These are phyloP conservation scores for Fallopia convolvulus DNA, from an alignment of 148 eudicot species.

Conservation along the genomic window DNA sequence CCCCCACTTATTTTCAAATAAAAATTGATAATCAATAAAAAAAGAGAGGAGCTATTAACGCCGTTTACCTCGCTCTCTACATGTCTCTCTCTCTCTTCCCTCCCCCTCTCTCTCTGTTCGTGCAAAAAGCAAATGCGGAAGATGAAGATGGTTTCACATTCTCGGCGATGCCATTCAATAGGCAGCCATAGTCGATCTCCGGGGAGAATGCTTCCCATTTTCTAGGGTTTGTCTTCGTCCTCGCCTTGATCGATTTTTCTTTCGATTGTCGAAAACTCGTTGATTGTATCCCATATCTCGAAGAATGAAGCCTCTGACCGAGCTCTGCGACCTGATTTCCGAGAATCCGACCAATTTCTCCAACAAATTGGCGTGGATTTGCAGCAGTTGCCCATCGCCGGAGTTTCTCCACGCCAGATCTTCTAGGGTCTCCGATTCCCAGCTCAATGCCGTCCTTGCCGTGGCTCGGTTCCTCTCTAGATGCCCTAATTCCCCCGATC, in stretches of 20 bases:
- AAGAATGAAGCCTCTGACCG: slow-evolving; percentile 67
- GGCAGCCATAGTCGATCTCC: slow-evolving; percentile 10
- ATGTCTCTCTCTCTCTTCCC: background rate
- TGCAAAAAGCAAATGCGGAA: slow-evolving; percentile 10
- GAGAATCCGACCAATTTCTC: slow-evolving; percentile 53
- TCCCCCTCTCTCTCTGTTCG: slow-evolving; percentile 1
- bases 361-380: slow-evolving; percentile 71
- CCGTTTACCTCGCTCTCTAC: slow-evolving; percentile 5
- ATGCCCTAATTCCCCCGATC: slow-evolving; percentile 37
- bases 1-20: background rate
- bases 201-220: background rate
- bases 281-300: background rate
- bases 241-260: background rate
- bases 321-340: slow-evolving; percentile 83
- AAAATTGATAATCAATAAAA: background rate
- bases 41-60: background rate
- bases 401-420: slow-evolving; percentile 48
- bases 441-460: slow-evolving; percentile 65
- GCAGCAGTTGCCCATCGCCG: slow-evolving; percentile 58
- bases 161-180: slow-evolving; percentile 9
- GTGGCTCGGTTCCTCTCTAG: slow-evolving; percentile 68
- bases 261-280: background rate
- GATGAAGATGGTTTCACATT: slow-evolving; percentile 2
- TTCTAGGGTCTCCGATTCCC: slow-evolving; percentile 56
- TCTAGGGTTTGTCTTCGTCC: background rate